Evolutionary conservation across 345 rosid species (phyloP), one percentile per base, ranked within the genome.

Genomic region (Salix arbutifolia): DNA sequence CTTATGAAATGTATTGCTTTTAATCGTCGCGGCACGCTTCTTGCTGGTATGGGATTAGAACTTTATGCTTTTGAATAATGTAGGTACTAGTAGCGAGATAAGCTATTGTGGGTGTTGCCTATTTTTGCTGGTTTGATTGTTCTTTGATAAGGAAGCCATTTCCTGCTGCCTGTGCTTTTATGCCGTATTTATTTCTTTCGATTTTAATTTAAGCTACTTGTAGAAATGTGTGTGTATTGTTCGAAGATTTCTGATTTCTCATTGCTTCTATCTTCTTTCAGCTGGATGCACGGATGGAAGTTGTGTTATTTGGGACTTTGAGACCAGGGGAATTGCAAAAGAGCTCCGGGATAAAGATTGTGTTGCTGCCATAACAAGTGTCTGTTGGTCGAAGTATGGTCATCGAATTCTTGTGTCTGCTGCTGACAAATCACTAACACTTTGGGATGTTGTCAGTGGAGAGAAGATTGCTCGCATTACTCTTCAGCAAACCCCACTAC

Each of bases 221-320:
- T 35, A 30, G 31, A 71, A 60, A 46, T 62, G 38, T 42, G 35
- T 9, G 14, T 17, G 62, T 17, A 46, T n/a, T 56, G 65, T 38
- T 26, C 4, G 31, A 46, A 16, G 53, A 65, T 58, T 52, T 68
- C 71, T 71, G 28, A 71, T 44, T 66, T 72, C 35, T 46, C 5
- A 33, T 76, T 58, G 74, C 35, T 69, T 35, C 37, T 35, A 25
- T 50, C 7, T 46, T 46, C 33, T 23, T 21, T 50, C 84, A 96
- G 99, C 99, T 81, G 99, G 99, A 72, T 96, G 99, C 79, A 87
- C 95, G 17, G 97, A 96, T 84, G 99, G 98, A 23, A 87, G 92
- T 73, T 92, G 97, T 71, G 82, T 96, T 6, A 94, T 96, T 75
- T 96, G 97, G 97, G 99, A 96, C 83, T 96, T 96, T 79, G 97